Percentiles rank a stretch among this genome's conserved stretches.
Evolutionary conservation across 164 flowering plant species (phyloP).

Genomic region (Akebia trifoliata): DNA sequence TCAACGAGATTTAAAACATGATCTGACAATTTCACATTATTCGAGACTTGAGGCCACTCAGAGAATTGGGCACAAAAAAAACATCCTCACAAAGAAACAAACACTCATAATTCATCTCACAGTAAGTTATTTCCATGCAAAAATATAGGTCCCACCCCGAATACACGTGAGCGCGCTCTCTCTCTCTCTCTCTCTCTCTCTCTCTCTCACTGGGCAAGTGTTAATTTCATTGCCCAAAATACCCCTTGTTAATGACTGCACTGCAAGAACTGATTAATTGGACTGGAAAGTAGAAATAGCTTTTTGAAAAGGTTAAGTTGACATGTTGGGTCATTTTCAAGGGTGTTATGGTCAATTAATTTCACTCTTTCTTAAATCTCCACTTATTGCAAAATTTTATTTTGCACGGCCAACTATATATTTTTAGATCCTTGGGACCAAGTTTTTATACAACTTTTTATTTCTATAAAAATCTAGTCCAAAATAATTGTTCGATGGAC

Average conservation of each 20-base stretch:
- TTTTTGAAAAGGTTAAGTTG: constrained; percentile 5
- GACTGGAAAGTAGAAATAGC: not conserved
- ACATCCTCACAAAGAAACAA: constrained; percentile 45
- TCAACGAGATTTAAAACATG: too few species aligned
- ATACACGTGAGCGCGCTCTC: constrained; percentile 27
- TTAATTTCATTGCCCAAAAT: constrained; percentile 1
- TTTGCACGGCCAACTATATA: too few species aligned
- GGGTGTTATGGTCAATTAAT: constrained; percentile 5
- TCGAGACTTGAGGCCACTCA: constrained; percentile 47
- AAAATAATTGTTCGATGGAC: too few species aligned
- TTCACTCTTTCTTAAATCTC: too few species aligned
- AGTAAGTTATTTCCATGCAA: constrained; percentile 50
- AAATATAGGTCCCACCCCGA: constrained; percentile 23
- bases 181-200: constrained; percentile 12
- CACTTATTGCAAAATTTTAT: too few species aligned
- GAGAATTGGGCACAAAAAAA: constrained; percentile 23
- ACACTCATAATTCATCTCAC: constrained; percentile 43
- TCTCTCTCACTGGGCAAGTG: not conserved
- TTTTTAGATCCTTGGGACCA: too few species aligned
- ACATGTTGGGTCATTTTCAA: constrained; percentile 10
- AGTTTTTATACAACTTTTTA: too few species aligned
- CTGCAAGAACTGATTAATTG: too few species aligned
- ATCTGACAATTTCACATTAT: constrained; percentile 34
- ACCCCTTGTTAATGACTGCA: not conserved
- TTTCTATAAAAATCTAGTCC: too few species aligned